These are phyloP conservation scores for Colletotrichum viniferum DNA, from an alignment of 2,329 filamentous ascomycete genomes.

Conservation along the genomic window DNA sequence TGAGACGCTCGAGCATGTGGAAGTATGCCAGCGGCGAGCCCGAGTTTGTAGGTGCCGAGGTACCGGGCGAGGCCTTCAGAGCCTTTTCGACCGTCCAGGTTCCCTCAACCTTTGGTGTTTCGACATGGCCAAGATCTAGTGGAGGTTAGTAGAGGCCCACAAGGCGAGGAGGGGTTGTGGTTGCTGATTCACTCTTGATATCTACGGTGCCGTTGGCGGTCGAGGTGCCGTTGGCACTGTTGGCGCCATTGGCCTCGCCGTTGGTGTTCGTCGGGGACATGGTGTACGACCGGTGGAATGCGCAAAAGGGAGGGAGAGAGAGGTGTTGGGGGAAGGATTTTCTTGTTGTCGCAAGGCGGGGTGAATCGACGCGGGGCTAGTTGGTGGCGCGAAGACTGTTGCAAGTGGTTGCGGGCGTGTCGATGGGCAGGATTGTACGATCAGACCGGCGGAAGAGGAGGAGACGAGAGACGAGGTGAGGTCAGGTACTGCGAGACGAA, in stretches of 20 bases:
- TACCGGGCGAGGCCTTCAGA: slow-evolving; percentile 8
- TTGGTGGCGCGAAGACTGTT: background rate
- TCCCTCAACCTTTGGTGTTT: slow-evolving; percentile 26
- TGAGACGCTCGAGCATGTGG: slow-evolving; percentile 90
- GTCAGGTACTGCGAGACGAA: background rate
- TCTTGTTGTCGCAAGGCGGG: background rate
- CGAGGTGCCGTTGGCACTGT: background rate
- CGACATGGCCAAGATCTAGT: slow-evolving; percentile 26
- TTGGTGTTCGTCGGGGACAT: slow-evolving; percentile 3
- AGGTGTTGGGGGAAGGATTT: background rate
- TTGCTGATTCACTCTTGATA: slow-evolving; percentile 9
- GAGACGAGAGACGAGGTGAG: background rate
- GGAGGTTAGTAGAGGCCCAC: background rate
- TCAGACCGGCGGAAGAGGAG: background rate
- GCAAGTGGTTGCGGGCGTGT: background rate
- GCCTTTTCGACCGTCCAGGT: slow-evolving; percentile 28
- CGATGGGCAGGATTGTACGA: background rate
- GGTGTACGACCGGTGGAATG: background rate
- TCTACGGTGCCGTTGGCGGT: slow-evolving; percentile 7
- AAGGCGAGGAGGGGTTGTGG: background rate
- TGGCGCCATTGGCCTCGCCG: background rate
- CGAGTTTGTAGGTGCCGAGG: slow-evolving; percentile 60
- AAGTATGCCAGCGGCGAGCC: slow-evolving; percentile 88
- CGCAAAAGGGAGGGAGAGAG: background rate
- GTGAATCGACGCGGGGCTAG: background rate